Conservation (phyloP, 768 basidiomycete genomes). For the Epithele typhae region DNA sequence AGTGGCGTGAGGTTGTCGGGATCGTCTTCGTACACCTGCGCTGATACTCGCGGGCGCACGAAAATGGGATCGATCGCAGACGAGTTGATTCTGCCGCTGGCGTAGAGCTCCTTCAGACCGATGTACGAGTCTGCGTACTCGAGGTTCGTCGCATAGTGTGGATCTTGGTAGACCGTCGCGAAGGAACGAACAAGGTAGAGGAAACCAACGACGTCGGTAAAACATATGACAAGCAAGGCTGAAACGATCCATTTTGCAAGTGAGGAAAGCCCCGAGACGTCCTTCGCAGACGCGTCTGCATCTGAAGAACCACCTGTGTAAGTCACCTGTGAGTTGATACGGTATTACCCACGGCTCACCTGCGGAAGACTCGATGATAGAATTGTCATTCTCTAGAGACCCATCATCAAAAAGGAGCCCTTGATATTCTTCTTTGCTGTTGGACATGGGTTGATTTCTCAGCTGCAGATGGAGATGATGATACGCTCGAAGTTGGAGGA, state of each 20-base stretch:
- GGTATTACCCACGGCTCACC: no score
- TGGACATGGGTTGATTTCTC: no score
- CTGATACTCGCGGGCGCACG: slow-evolving; percentile 8
- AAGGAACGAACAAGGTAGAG: slow-evolving; percentile 2
- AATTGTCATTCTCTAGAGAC: no score
- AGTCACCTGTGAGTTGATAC: no score
- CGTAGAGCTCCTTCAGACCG: slow-evolving; percentile 10
- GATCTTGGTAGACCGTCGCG: slow-evolving; percentile 5
- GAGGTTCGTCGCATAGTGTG: slow-evolving; percentile 3
- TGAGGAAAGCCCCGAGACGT: no score
- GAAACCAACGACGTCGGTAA: slow-evolving; percentile 3
- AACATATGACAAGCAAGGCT: slow-evolving; percentile 1
- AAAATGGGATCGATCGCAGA: slow-evolving; percentile 6
- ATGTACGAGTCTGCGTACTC: slow-evolving; percentile 11
- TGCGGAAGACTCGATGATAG: no score
- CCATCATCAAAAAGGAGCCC: no score
- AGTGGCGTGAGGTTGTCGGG: slow-evolving; percentile 3
- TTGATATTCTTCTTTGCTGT: no score
- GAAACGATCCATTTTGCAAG: slow-evolving; percentile 6
- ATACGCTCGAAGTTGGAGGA: no score
- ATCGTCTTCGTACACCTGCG: slow-evolving; percentile 9
- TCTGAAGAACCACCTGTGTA: no score
- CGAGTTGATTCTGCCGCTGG: slow-evolving; percentile 1
- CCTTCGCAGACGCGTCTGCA: no score
- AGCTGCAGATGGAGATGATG: no score